Base-by-base conservation (phyloP, 371 early-diverging fungal species). In the Chytridium lagenaria region DNA sequence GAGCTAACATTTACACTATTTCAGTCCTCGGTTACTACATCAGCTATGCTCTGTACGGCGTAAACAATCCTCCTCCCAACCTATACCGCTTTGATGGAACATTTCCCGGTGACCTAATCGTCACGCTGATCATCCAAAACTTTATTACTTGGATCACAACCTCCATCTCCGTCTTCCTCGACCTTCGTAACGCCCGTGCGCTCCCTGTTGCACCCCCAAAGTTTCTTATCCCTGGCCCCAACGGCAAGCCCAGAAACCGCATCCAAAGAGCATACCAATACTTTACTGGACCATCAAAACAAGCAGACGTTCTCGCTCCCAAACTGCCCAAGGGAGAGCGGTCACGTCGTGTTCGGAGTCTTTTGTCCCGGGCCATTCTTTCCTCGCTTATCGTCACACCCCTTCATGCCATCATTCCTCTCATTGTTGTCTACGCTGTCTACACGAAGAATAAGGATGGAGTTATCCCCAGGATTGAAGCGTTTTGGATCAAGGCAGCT, bases 61-160 rank as follows among this genome's bases (percentile, higher is more conserved):
- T 22, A 16, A 33, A 37, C 7, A 66, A 66, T 33, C 39, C 66
- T 19, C 44, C 38, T n/a, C 66, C 66, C 23, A 7, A 40, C n/a
- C 38, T 66, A 2, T 37, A 37, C 66, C 3, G 40, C 15, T 66
- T 66, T 44, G 66, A 16, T 5, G 66, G 66, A 10, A 66, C 66
- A 3, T 7, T 66, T 28, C 39, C 44, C 28, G 66, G 66, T 2
- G 66, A 66, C 44, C 37, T 66, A 40, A 44, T 66, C 26, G 66
- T 66, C 66, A 66, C 66, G 3, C 19, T 66, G 44, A 2, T 66
- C 2, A 66, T 66, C 66, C 66, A 66, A 44, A 66, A 66, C 49
- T 10, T 66, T 23, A 37, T 66, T 33, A 37, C 28, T 44, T 66
- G 66, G 66, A 37, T 66, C 66, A 66, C 44, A 3, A 66, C 66